Base-by-base conservation (phyloP, 257 asterid species). In the Orobanche coerulescens region DNA sequence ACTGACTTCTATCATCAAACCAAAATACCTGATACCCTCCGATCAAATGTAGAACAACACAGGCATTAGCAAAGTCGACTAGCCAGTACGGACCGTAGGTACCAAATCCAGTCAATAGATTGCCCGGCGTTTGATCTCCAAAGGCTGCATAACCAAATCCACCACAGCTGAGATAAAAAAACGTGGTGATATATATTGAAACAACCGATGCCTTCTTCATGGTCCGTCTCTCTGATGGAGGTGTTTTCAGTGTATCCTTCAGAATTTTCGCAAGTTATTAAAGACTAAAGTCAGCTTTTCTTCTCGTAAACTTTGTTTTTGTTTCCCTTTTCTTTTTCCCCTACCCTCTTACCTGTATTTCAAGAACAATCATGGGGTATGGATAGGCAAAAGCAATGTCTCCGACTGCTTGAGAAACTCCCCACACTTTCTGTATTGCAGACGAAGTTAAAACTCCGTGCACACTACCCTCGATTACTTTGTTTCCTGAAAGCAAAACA, bases 131-230 rank as follows among this genome's bases (percentile, higher is more conserved):
- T 42, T 78, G 58, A 46, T 76, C 75, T 14, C 96, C 96, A 14
- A 88, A 85, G 40, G 96, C 93, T 37, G 94, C 96, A 51, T 88
- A 85, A 25, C 94, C 96, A 4, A 88, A 72, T 13, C 94, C 83
- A 67, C 90, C 94, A 31, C 88, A 83, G 54, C 82, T 81, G 14
- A 85, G 75, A 63, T 85, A 81, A 74, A 88, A 85, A 70, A 79
- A 78, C 13, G 96, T 78, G 36, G 88, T 83, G 63, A 70, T 73
- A 24, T 72, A 50, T 28, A 81, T 75, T 2, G 94, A 83, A 16
- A 55, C 48, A 0, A 77, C 36, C 1, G 94, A 87, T 2, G 96
- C 90, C 76, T 74, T 85, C 79, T 81, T 88, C 94, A 85, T 85
- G 5, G 94, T 83, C 60, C 51, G 50, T 1, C 68, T 74, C 79